Evolutionary conservation across 2,329 filamentous ascomycete genomes (phyloP).

Genomic region (Fusarium humuli): DNA sequence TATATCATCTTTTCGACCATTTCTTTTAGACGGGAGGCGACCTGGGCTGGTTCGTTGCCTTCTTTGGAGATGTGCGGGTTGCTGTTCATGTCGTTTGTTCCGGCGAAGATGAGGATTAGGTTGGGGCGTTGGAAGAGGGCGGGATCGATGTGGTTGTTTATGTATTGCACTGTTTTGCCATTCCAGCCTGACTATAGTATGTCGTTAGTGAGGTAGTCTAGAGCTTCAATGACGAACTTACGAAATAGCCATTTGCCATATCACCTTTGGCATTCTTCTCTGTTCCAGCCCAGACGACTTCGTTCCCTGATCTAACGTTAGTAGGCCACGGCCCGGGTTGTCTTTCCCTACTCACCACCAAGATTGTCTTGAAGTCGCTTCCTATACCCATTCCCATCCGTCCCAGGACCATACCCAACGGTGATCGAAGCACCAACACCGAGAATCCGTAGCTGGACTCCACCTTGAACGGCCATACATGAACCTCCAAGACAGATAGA

Average conservation of each 20-base stretch:
- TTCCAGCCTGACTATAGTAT: slow-evolving; percentile 14
- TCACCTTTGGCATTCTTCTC: slow-evolving; percentile 1
- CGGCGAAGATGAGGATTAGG: slow-evolving; percentile 19
- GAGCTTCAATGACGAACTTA: neutral
- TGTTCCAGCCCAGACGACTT: slow-evolving; percentile 19
- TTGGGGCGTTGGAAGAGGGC: slow-evolving; percentile 19
- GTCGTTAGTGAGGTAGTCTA: rapidly evolving
- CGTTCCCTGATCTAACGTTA: neutral
- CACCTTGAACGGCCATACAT: neutral
- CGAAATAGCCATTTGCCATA: slow-evolving; percentile 11
- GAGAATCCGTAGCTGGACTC: slow-evolving; percentile 4
- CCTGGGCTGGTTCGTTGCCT: slow-evolving; percentile 12
- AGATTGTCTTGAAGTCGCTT: slow-evolving; percentile 4
- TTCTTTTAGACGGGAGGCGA: slow-evolving; percentile 9
- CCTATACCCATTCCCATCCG: slow-evolving; percentile 21
- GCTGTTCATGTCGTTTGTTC: slow-evolving; percentile 31
- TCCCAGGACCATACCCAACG: slow-evolving; percentile 13
- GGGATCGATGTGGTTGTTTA: slow-evolving; percentile 8
- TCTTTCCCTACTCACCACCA: neutral
- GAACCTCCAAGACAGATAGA: neutral
- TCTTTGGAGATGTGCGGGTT: slow-evolving; percentile 15
- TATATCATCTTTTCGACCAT: slow-evolving; percentile 26
- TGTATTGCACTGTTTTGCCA: slow-evolving; percentile 27
- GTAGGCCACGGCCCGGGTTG: too few species aligned
- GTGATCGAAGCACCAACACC: slow-evolving; percentile 25